phyloP scores from a whole-genome alignment of 345 rosid genomes.

The Ceriops tagal region DNA sequence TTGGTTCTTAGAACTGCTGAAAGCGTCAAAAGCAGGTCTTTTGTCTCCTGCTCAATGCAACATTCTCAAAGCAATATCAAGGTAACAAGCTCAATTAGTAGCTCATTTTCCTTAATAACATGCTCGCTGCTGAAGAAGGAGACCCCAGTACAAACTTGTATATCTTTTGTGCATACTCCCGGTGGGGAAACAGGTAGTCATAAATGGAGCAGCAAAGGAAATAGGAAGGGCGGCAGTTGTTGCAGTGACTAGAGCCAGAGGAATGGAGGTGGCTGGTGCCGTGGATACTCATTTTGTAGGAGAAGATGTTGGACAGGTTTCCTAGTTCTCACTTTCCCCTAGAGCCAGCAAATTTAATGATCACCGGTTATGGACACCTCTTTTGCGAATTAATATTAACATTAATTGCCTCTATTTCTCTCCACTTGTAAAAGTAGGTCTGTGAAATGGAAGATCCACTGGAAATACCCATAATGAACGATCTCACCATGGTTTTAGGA shows the following conservation, averaged over 20 bases:
- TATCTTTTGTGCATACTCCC: neutral
- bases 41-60: conserved; percentile 60
- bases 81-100: conserved; percentile 30
- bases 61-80: conserved; percentile 77
- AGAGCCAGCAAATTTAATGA: too few relatives aligned
- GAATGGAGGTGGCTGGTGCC: conserved; percentile 94
- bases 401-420: neutral
- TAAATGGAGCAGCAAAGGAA: conserved; percentile 93
- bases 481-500: conserved; percentile 85
- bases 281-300: conserved; percentile 74
- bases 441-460: conserved; percentile 84
- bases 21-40: conserved; percentile 35
- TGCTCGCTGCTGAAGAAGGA: neutral
- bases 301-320: conserved; percentile 81
- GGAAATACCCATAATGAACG: conserved; percentile 79
- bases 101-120: neutral
- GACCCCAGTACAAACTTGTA: neutral
- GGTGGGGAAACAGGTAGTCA: conserved; percentile 43
- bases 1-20: conserved; percentile 20
- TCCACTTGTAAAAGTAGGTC: conserved; percentile 35
- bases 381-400: too few relatives aligned
- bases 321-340: neutral
- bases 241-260: conserved; percentile 83
- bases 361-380: too few relatives aligned
- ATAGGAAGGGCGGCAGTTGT: conserved; percentile 87